These are phyloP conservation scores for Ceratocystis harringtonii DNA, from an alignment of 2,329 filamentous ascomycete genomes.

Conservation along the genomic window DNA sequence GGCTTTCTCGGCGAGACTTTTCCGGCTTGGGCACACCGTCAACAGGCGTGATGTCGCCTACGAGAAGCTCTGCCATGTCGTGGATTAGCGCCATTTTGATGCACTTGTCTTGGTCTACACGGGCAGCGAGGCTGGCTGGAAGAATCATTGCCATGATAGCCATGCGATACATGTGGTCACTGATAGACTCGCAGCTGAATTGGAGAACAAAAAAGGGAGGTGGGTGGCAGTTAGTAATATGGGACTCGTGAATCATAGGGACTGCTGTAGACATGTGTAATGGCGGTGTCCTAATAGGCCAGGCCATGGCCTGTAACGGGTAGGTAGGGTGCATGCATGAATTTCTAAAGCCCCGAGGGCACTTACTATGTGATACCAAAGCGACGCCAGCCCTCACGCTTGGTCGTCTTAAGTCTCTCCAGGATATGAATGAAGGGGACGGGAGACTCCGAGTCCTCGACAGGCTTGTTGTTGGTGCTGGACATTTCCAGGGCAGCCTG, in stretches of 20 bases:
- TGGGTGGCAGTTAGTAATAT: not conserved
- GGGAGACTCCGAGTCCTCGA: conserved; percentile 52
- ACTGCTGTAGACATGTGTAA: not conserved
- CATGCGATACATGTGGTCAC: conserved; percentile 99
- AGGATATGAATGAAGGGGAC: conserved; percentile 89
- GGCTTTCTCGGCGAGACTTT: conserved; percentile 73
- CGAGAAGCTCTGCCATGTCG: conserved; percentile 91
- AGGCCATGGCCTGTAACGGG: not conserved
- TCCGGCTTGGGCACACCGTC: conserved; percentile 74
- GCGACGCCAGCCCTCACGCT: conserved; percentile 87
- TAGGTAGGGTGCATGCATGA: not conserved
- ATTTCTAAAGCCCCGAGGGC: not conserved
- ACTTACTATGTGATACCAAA: conserved; percentile 55
- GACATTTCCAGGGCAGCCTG: conserved; percentile 19
- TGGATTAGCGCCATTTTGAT: conserved; percentile 92
- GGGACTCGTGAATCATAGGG: not conserved
- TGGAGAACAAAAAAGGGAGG: not conserved
- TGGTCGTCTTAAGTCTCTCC: conserved; percentile 87
- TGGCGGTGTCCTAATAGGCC: not conserved
- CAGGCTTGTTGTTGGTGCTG: conserved; percentile 27
- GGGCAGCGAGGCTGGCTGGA: conserved; percentile 54
- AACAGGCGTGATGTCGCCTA: conserved; percentile 91
- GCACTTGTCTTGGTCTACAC: conserved; percentile 66
- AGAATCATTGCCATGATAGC: conserved; percentile 88
- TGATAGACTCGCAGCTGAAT: conserved; percentile 70